phyloP scores from a whole-genome alignment of 768 basidiomycete genomes.

The Lactifluus hygrophoroides region DNA sequence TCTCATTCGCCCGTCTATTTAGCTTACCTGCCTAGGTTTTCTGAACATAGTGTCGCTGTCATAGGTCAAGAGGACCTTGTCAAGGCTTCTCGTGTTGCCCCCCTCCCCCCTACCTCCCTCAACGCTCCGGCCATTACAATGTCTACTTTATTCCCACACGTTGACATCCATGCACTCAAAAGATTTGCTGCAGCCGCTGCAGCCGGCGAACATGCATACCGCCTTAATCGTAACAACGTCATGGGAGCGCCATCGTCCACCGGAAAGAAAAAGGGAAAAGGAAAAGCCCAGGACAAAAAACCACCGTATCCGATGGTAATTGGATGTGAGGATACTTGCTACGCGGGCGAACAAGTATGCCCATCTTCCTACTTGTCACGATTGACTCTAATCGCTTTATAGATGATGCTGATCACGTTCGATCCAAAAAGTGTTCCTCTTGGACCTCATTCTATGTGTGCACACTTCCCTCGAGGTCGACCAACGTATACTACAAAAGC shows the following conservation, averaged over 20 bases:
- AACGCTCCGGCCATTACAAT: background rate
- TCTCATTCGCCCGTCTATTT: background rate
- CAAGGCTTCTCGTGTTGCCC: background rate
- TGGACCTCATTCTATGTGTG: constrained; percentile 26
- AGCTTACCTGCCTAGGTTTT: background rate
- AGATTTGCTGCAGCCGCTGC: constrained; percentile 25
- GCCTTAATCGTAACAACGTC: constrained; percentile 9
- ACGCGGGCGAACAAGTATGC: constrained; percentile 27
- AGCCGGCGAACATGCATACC: constrained; percentile 21
- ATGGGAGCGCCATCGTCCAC: background rate
- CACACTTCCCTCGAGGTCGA: constrained; percentile 28
- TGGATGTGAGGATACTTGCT: constrained; percentile 23
- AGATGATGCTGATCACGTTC: constrained; percentile 28
- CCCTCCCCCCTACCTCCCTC: too few relatives aligned
- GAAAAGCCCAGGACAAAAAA: constrained; percentile 13
- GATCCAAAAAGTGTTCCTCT: constrained; percentile 25
- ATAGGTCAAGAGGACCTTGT: background rate
- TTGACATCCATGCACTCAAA: constrained; percentile 25
- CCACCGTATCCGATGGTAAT: constrained; percentile 20
- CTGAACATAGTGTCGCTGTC: background rate
- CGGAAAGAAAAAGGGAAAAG: constrained; percentile 10
- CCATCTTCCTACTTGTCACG: background rate
- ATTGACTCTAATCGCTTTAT: background rate
- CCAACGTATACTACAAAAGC: constrained; percentile 25
- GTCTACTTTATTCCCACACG: constrained; percentile 25